Evolutionary conservation across 208 protist species (phyloP), one percentile per base, ranked within the genome.

Genomic region (Perkinsela sp.): DNA sequence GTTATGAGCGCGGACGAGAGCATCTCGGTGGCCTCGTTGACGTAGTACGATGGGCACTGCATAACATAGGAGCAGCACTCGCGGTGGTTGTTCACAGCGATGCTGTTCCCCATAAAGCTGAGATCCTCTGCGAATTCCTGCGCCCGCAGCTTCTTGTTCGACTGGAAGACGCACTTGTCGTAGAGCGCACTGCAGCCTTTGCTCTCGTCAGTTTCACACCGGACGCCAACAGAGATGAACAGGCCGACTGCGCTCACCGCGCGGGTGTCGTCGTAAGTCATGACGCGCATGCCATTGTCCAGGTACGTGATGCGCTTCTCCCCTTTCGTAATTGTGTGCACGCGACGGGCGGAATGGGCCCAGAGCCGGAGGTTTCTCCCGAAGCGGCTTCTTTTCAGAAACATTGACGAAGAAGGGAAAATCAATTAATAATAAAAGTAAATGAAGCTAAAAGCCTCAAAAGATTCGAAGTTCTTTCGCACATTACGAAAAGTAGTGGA

Each of bases 161-260:
- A 74, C 48, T 76, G 80, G 66, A 88, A 82, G 31, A 83, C 82
- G 32, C 89, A 69, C 6, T 78, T 80, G 70, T 92, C 85, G 69
- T 87, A 82, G 16, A 92, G 78, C 30, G 83, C 80, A 0, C 81
- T 76, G 1, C 82, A 77, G 28, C 87, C 87, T 1, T 72, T 72
- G 73, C 71, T 79, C 29, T 66, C 72, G 13, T 72, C 77, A 69
- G 80, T 78, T 71, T 92, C 87, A 71, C 85, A 92, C 72, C 83
- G 83, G 30, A 82, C 76, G 1, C 81, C 87, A 69, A 87, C 88
- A 1, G 87, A 72, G 48, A 77, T 84, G 73, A 91, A 90, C 30
- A 92, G 71, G 28, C 85, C 87, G 77, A 92, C 83, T 30, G 82
- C 80, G 28, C 82, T 88, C 74, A 88, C 83, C 66, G 83, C 82